Percentiles rank a stretch among this genome's conserved stretches.
phyloP scores from a whole-genome alignment of 2,329 filamentous ascomycete genomes.

The Alternaria triticina region DNA sequence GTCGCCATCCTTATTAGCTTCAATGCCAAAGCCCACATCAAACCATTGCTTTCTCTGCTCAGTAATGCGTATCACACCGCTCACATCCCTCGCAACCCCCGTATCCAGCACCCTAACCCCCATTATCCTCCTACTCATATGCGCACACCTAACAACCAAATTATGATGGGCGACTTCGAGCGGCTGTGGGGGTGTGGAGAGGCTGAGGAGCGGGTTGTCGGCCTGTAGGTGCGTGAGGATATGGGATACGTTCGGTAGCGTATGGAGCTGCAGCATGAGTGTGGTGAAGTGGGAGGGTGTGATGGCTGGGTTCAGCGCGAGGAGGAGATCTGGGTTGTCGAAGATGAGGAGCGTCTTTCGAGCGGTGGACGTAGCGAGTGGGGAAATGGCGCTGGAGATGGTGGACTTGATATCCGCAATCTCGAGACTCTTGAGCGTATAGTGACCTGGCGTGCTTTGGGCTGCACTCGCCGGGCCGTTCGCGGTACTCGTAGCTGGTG shows the following conservation, averaged over 20 bases:
- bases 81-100: slow-evolving; percentile 87
- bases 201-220: slow-evolving; percentile 72
- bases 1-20: slow-evolving; percentile 27
- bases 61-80: slow-evolving; percentile 82
- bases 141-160: slow-evolving; percentile 75
- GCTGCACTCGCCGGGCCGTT: neutral
- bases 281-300: slow-evolving; percentile 29
- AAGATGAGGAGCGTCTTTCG: slow-evolving; percentile 52
- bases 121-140: slow-evolving; percentile 74
- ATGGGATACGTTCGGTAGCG: slow-evolving; percentile 65
- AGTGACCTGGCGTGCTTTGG: slow-evolving; percentile 12
- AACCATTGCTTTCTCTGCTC: slow-evolving; percentile 46
- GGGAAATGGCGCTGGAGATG: slow-evolving; percentile 36
- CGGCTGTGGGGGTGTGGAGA: slow-evolving; percentile 56
- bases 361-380: slow-evolving; percentile 11
- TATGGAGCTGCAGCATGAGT: slow-evolving; percentile 37
- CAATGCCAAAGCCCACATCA: slow-evolving; percentile 25
- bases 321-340: slow-evolving; percentile 53
- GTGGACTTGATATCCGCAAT: slow-evolving; percentile 32
- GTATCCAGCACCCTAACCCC: slow-evolving; percentile 81
- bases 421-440: slow-evolving; percentile 35
- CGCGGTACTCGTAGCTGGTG: neutral
- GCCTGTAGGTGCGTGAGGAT: slow-evolving; percentile 70
- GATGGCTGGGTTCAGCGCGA: slow-evolving; percentile 43
- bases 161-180: slow-evolving; percentile 44